Conservation (phyloP, 768 basidiomycete species). For the Termitomyces sp. region DNA sequence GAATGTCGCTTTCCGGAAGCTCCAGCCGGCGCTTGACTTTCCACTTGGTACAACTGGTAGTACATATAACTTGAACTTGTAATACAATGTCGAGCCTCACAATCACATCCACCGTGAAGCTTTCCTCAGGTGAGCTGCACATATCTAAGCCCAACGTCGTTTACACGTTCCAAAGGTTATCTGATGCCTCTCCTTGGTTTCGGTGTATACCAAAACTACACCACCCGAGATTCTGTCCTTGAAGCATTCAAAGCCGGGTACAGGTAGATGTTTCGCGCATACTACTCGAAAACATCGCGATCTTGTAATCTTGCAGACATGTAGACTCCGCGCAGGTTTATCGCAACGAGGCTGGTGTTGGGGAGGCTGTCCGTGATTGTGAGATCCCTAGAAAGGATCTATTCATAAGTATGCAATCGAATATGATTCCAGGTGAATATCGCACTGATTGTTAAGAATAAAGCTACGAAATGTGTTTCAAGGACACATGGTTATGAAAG, state of each 20-base stretch:
- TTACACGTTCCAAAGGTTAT: constrained; percentile 33
- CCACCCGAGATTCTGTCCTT: constrained; percentile 49
- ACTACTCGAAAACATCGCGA: not conserved
- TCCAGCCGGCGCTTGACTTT: no score
- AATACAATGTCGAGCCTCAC: constrained; percentile 18
- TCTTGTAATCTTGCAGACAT: constrained; percentile 39
- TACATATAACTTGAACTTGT: no score
- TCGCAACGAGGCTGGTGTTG: constrained; percentile 60
- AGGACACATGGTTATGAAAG: constrained; percentile 61
- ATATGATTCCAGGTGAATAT: not conserved
- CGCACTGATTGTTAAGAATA: not conserved
- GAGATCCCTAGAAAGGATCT: constrained; percentile 54
- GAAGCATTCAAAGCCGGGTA: constrained; percentile 70
- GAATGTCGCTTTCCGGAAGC: no score
- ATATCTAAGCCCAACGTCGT: not conserved
- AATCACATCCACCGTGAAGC: constrained; percentile 19
- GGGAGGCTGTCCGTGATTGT: constrained; percentile 53
- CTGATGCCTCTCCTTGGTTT: constrained; percentile 66
- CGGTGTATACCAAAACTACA: constrained; percentile 67
- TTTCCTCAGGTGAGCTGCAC: constrained; percentile 14
- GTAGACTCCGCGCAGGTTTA: constrained; percentile 74
- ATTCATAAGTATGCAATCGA: constrained; percentile 59
- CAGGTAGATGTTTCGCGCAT: constrained; percentile 28
- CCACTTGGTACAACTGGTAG: no score
- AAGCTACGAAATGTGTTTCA: constrained; percentile 65